Percentiles rank a stretch among this genome's conserved stretches.
Conservation (phyloP, 768 basidiomycete species). For the Cystofilobasidium capitatum region DNA sequence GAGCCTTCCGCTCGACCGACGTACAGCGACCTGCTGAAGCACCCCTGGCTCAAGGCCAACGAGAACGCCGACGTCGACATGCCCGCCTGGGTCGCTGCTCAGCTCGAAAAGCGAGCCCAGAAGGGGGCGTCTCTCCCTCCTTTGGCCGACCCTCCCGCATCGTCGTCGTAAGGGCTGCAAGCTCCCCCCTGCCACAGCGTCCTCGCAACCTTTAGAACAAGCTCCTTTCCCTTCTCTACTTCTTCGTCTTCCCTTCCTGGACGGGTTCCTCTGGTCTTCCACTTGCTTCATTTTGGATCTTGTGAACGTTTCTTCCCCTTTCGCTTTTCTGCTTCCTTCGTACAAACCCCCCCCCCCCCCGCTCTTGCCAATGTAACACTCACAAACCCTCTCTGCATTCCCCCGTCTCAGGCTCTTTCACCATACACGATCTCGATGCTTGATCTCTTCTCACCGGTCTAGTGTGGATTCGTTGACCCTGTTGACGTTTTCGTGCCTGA, state of each 20-base stretch:
- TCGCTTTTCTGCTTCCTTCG: too few species aligned
- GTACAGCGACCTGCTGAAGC: conserved; percentile 70
- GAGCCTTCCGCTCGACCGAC: conserved; percentile 67
- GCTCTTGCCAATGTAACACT: neutral
- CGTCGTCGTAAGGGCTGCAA: neutral
- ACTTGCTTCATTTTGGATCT: conserved; percentile 2
- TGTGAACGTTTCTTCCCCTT: neutral
- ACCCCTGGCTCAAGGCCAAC: conserved; percentile 67
- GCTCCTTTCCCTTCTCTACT: neutral
- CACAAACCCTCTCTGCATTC: neutral
- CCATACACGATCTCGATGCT: neutral
- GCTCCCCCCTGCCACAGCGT: too few species aligned
- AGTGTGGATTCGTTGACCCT: conserved; percentile 3
- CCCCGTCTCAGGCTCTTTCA: neutral
- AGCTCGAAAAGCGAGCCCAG: conserved; percentile 36
- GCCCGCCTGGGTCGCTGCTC: conserved; percentile 61
- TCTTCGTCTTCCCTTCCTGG: conserved; percentile 1
- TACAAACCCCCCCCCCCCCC: too few species aligned
- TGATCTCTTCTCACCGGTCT: neutral
- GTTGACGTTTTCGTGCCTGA: too few species aligned
- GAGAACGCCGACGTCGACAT: conserved; percentile 62
- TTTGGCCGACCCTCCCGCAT: conserved; percentile 1
- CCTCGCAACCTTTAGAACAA: too few species aligned
- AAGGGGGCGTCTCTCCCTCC: conserved; percentile 13
- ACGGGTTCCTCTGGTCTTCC: neutral